Evolutionary conservation across 1,139 yeast genomes (phyloP).

Genomic region (Magnusiomyces tetraspermus): DNA sequence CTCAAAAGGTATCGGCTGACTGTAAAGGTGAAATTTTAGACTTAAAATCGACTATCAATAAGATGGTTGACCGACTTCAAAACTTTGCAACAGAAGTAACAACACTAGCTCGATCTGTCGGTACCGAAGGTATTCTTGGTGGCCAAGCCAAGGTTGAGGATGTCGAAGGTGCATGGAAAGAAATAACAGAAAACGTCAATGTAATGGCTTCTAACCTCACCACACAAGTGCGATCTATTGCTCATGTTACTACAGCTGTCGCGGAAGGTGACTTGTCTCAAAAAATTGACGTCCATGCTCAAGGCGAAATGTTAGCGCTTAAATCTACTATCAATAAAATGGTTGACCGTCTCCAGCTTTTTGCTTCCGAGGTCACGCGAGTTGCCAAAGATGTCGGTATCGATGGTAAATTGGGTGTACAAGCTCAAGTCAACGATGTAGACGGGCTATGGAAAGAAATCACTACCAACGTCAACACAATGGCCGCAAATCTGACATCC

Average conservation of each 20-base stretch:
- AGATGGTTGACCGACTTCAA: slow-evolving; percentile 82
- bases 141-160: slow-evolving; percentile 90
- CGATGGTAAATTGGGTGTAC: slow-evolving; percentile 85
- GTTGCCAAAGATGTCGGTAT: slow-evolving; percentile 91
- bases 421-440: slow-evolving; percentile 82
- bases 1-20: slow-evolving; percentile 79
- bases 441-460: slow-evolving; percentile 90
- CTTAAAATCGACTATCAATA: slow-evolving; percentile 67
- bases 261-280: slow-evolving; percentile 86
- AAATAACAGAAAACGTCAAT: slow-evolving; percentile 80
- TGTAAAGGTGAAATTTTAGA: slow-evolving; percentile 83
- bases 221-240: slow-evolving; percentile 81
- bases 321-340: slow-evolving; percentile 77
- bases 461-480: slow-evolving; percentile 81
- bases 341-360: slow-evolving; percentile 84
- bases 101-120: slow-evolving; percentile 78
- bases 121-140: slow-evolving; percentile 81
- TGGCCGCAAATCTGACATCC: slow-evolving; percentile 85
- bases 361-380: slow-evolving; percentile 80
- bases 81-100: slow-evolving; percentile 83
- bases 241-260: slow-evolving; percentile 85
- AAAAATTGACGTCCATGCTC: slow-evolving; percentile 82
- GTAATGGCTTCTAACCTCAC: slow-evolving; percentile 85
- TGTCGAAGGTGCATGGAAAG: slow-evolving; percentile 92
- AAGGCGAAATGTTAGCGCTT: slow-evolving; percentile 69